Conservation (phyloP, 495 filamentous ascomycete species). For the Pseudomonodictys pantanalensis region DNA sequence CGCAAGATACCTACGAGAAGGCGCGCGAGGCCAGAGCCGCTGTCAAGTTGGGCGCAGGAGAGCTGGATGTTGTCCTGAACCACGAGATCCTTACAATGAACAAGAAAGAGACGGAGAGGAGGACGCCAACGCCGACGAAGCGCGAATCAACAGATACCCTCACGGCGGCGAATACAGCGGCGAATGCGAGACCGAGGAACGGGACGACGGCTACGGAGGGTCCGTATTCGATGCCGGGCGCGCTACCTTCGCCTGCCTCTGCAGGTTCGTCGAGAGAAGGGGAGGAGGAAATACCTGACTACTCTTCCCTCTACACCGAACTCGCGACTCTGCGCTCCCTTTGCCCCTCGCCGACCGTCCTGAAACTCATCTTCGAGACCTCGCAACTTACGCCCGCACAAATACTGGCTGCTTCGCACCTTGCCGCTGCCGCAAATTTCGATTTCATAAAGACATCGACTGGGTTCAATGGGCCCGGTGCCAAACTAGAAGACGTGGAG, state of each 20-base stretch:
- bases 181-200: constrained; percentile 16
- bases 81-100: constrained; percentile 50
- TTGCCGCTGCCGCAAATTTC: constrained; percentile 58
- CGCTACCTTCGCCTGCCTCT: neutral
- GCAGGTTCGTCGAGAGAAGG: neutral
- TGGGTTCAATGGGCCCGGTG: constrained; percentile 62
- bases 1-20: constrained; percentile 53
- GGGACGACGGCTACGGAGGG: constrained; percentile 12
- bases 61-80: constrained; percentile 69
- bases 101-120: neutral
- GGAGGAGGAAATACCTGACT: constrained; percentile 34
- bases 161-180: constrained; percentile 23
- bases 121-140: neutral
- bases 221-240: constrained; percentile 20
- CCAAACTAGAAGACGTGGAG: constrained; percentile 53
- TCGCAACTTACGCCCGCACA: constrained; percentile 53
- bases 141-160: constrained; percentile 19
- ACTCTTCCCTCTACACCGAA: constrained; percentile 56
- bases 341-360: constrained; percentile 46
- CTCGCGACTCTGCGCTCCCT: constrained; percentile 54
- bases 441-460: constrained; percentile 71
- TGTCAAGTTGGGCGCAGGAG: constrained; percentile 55
- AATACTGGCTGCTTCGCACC: constrained; percentile 58
- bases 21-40: constrained; percentile 45
- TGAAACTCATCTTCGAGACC: constrained; percentile 70